A percentile compares a stretch with the other conserved stretches of the same genome.
phyloP scores from a whole-genome alignment of 2,329 filamentous ascomycete species.

The Fusarium sp. region DNA sequence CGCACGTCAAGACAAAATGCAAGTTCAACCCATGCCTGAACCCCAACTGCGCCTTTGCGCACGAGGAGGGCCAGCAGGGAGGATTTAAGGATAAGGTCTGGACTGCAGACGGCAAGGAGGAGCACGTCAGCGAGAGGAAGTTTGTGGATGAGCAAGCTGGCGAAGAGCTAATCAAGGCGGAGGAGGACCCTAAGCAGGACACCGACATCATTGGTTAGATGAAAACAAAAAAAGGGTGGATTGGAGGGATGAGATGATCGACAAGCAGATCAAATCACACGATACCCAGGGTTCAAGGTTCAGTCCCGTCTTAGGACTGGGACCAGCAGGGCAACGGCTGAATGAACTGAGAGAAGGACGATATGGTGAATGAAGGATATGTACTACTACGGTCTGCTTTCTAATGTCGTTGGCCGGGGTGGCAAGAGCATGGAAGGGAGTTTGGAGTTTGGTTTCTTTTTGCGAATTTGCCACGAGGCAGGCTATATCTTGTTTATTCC shows the following conservation, averaged over 20 bases:
- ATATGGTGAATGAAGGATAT: slow-evolving; percentile 40
- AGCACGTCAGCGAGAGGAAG: slow-evolving; percentile 86
- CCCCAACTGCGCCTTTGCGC: slow-evolving; percentile 85
- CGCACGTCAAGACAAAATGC: slow-evolving; percentile 84
- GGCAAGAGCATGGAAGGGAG: slow-evolving; percentile 44
- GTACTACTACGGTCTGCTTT: slow-evolving; percentile 43
- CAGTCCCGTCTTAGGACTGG: slow-evolving; percentile 13
- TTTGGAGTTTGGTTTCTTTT: slow-evolving; percentile 34
- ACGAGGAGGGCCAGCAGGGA: slow-evolving; percentile 88
- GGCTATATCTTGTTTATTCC: slow-evolving; percentile 32
- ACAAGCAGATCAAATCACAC: slow-evolving; percentile 27
- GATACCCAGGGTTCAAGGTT: slow-evolving; percentile 35
- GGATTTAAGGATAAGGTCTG: slow-evolving; percentile 89
- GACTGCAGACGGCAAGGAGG: slow-evolving; percentile 67
- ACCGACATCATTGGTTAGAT: slow-evolving; percentile 51
- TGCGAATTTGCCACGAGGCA: slow-evolving; percentile 20
- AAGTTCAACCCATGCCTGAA: slow-evolving; percentile 92
- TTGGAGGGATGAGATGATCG: slow-evolving; percentile 21
- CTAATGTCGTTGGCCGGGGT: slow-evolving; percentile 42
- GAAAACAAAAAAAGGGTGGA: not conserved
- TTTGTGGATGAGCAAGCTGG: slow-evolving; percentile 75
- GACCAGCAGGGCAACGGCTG: slow-evolving; percentile 22
- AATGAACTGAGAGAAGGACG: slow-evolving; percentile 27
- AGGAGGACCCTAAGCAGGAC: slow-evolving; percentile 51
- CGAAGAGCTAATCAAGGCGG: slow-evolving; percentile 77